These are phyloP conservation scores for Echinosphaeria canescens DNA, from an alignment of 2,329 filamentous ascomycete genomes.

Conservation along the genomic window DNA sequence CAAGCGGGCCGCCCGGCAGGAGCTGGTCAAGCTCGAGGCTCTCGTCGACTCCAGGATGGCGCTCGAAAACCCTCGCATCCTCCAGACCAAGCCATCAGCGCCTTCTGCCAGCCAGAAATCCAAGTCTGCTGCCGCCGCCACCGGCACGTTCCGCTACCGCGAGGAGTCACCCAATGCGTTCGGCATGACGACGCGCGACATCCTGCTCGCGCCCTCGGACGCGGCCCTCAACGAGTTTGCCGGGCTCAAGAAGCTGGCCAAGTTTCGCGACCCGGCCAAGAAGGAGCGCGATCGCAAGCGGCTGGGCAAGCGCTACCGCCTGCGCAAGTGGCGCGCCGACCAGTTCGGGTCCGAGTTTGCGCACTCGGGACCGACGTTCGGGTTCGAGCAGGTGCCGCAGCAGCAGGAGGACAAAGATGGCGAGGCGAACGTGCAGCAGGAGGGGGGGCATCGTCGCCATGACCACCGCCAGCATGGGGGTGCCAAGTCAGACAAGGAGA, in stretches of 20 bases:
- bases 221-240: conserved; percentile 72
- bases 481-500: too few relatives aligned
- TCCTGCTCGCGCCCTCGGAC: conserved; percentile 73
- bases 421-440: conserved; percentile 4
- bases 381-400: conserved; percentile 20
- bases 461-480: too few relatives aligned
- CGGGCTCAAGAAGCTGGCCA: conserved; percentile 83
- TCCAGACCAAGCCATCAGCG: too few relatives aligned
- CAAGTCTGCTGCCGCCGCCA: conserved; percentile 1
- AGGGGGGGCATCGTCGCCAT: too few relatives aligned
- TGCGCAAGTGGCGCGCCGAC: conserved; percentile 64
- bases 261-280: conserved; percentile 74
- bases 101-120: conserved; percentile 17
- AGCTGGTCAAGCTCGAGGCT: conserved; percentile 66
- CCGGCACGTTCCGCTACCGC: conserved; percentile 57
- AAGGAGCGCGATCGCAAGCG: conserved; percentile 77
- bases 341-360: conserved; percentile 38
- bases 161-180: conserved; percentile 83
- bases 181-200: conserved; percentile 75
- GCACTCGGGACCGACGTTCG: conserved; percentile 31
- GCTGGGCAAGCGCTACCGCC: conserved; percentile 76
- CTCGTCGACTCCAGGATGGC: conserved; percentile 68
- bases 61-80: conserved; percentile 42
- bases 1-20: conserved; percentile 55
- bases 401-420: conserved; percentile 9